Percentiles rank a stretch among this genome's conserved stretches.
phyloP scores from a whole-genome alignment of 1,284 basidiomycete species.

The Puccinia novopanici region DNA sequence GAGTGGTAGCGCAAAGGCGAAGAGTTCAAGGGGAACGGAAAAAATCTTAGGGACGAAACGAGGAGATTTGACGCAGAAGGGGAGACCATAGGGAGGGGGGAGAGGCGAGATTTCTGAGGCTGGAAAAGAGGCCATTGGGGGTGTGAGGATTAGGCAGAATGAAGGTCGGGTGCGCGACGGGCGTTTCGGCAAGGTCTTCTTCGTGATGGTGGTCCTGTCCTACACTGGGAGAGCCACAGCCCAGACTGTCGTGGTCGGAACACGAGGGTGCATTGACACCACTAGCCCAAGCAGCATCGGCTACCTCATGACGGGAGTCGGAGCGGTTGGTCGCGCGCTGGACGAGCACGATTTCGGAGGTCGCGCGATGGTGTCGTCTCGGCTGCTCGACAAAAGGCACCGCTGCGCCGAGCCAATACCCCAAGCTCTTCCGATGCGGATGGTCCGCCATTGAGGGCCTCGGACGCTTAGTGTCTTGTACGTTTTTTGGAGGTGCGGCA shows the following conservation, averaged over 20 bases:
- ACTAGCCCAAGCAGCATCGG: not conserved
- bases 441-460: not conserved
- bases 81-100: conserved; percentile 17
- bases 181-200: not conserved
- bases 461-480: not conserved
- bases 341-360: not conserved
- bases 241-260: not conserved
- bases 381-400: not conserved
- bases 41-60: not conserved
- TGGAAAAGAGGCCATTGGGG: not conserved
- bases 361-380: not conserved
- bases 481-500: conserved; percentile 1
- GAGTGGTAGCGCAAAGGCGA: not conserved
- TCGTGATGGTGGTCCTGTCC: not conserved
- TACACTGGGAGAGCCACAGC: too few relatives aligned
- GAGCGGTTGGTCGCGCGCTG: not conserved
- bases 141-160: not conserved
- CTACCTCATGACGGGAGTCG: not conserved
- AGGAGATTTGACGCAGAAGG: not conserved
- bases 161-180: conserved; percentile 11
- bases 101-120: conserved; percentile 1
- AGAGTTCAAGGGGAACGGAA: not conserved
- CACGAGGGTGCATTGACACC: too few relatives aligned
- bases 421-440: conserved; percentile 15
- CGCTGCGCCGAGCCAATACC: not conserved